Percentiles rank a stretch among this genome's conserved stretches.
These are phyloP conservation scores for Acer negundo DNA, from an alignment of 345 rosid species.

Conservation along the genomic window DNA sequence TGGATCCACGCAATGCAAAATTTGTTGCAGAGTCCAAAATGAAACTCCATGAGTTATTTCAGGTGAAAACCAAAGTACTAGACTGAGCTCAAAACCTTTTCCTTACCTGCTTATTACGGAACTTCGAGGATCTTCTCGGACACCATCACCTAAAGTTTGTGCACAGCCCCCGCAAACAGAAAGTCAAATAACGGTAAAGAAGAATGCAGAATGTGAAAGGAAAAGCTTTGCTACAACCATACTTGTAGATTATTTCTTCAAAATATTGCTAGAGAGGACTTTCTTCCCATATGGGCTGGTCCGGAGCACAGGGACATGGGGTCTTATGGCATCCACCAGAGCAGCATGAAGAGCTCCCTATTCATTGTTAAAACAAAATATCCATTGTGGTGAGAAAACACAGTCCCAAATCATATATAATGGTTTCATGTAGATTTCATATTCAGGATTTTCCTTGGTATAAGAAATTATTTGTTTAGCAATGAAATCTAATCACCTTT, in stretches of 20 bases:
- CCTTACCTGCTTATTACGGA: constrained; percentile 44
- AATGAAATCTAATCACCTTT: constrained; percentile 40
- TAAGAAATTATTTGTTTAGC: neutral
- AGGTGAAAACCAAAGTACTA: constrained; percentile 13
- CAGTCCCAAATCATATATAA: constrained; percentile 1
- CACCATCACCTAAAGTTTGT: constrained; percentile 32
- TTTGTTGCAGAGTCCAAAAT: constrained; percentile 16
- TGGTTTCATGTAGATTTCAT: neutral
- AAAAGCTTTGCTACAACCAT: neutral
- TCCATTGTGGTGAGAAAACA: neutral
- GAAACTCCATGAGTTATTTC: constrained; percentile 16
- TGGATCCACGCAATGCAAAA: constrained; percentile 25
- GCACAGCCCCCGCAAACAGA: constrained; percentile 22
- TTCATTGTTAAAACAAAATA: constrained; percentile 18
- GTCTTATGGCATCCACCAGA: constrained; percentile 68
- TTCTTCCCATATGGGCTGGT: constrained; percentile 85
- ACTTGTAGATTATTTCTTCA: constrained; percentile 54
- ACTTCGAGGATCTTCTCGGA: constrained; percentile 37
- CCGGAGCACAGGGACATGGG: constrained; percentile 57
- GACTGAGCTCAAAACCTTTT: constrained; percentile 18
- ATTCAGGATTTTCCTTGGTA: neutral
- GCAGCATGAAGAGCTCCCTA: constrained; percentile 64
- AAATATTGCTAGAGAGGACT: constrained; percentile 63
- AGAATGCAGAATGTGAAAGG: neutral
- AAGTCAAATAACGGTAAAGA: neutral